Conservation (phyloP, 129 eudicot species). For the Scalesia atractyloides region DNA sequence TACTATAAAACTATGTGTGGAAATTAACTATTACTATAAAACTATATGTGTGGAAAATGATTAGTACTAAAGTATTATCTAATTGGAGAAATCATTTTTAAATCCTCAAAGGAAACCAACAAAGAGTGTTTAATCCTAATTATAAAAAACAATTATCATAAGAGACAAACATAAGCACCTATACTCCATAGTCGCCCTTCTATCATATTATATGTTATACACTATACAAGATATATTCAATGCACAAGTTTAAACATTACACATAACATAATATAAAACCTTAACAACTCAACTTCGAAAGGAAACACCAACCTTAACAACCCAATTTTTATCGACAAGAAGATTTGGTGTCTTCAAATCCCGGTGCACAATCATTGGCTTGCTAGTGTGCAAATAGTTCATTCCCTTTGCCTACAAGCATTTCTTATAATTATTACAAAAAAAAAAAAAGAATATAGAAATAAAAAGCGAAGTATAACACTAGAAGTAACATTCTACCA, state of each 20-base stretch:
- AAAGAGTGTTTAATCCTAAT: not conserved
- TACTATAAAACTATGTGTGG: too few species aligned
- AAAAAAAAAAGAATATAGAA: not conserved
- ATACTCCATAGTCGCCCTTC: not conserved
- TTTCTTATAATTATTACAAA: constrained; percentile 4
- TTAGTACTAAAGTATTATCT: not conserved
- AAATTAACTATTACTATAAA: too few species aligned
- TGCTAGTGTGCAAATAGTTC: constrained; percentile 94
- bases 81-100: not conserved
- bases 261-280: too few species aligned
- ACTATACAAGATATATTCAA: too few species aligned
- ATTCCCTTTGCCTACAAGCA: constrained; percentile 88
- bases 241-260: not conserved
- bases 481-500: constrained; percentile 47
- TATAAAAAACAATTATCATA: not conserved
- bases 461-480: constrained; percentile 6
- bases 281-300: too few species aligned
- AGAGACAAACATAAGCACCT: not conserved
- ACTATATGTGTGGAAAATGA: too few species aligned
- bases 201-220: too few species aligned
- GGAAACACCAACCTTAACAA: constrained; percentile 66
- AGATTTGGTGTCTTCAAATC: constrained; percentile 95
- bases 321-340: constrained; percentile 98
- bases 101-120: not conserved
- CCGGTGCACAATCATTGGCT: constrained; percentile 92